Evolutionary conservation across 331 rosid genomes (phyloP).

Genomic region (Pyrus hybrid): DNA sequence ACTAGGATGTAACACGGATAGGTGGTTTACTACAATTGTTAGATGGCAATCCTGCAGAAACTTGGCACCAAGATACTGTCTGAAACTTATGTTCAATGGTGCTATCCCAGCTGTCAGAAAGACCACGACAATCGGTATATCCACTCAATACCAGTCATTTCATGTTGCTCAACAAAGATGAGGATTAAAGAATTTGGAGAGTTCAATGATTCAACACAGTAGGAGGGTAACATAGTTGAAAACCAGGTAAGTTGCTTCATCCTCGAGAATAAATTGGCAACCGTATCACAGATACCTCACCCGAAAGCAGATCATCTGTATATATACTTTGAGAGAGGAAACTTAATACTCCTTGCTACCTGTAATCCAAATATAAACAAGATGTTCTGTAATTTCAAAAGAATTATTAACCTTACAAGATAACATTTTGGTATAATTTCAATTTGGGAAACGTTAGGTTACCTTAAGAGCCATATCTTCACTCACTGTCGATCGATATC

Average conservation of each 20-base stretch:
- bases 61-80: background rate
- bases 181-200: background rate
- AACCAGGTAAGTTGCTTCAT: background rate
- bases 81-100: background rate
- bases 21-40: background rate
- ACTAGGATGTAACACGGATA: background rate
- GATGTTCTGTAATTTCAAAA: background rate
- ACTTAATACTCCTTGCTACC: constrained; percentile 92
- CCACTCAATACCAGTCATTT: background rate
- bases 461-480: constrained; percentile 70
- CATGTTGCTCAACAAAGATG: background rate
- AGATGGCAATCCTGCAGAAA: background rate
- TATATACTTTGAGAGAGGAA: constrained; percentile 74
- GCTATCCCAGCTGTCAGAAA: background rate
- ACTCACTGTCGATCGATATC: constrained; percentile 66
- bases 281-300: constrained; percentile 16
- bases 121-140: background rate
- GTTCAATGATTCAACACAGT: background rate
- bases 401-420: background rate
- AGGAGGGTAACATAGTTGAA: background rate
- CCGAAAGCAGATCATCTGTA: constrained; percentile 40
- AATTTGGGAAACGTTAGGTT: background rate
- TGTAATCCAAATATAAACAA: constrained; percentile 20
- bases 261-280: constrained; percentile 6
- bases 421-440: background rate